A percentile compares a stretch with the other conserved stretches of the same genome.
Evolutionary conservation across 1,139 yeast species (phyloP).

Genomic region (Saccharomyces hybrid): DNA sequence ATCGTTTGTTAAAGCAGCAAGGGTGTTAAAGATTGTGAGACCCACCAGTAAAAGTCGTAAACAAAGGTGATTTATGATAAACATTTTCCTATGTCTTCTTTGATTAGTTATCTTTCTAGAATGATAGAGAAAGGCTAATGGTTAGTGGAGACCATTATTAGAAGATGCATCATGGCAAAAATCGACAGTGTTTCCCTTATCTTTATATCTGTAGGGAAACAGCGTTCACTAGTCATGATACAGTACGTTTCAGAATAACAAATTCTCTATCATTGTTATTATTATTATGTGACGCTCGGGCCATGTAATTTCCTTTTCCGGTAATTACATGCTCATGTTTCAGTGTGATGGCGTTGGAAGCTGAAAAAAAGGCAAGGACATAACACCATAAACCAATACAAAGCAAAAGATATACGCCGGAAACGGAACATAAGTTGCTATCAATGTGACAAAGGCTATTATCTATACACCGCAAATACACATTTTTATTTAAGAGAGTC

Average conservation of each 20-base stretch:
- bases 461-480: neutral
- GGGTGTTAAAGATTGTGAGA: neutral
- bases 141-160: neutral
- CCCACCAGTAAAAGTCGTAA: neutral
- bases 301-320: neutral
- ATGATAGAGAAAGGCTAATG: neutral
- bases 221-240: neutral
- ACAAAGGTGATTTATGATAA: neutral
- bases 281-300: neutral
- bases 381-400: neutral
- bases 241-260: neutral
- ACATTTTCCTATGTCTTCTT: neutral
- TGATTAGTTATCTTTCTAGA: neutral
- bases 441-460: neutral
- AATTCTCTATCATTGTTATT: neutral
- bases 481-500: slow-evolving; percentile 37
- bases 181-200: neutral
- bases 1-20: neutral
- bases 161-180: neutral
- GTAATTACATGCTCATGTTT: neutral
- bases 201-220: neutral
- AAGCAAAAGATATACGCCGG: neutral
- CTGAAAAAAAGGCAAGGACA: neutral
- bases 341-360: neutral
- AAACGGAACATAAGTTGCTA: neutral